Percentiles rank a stretch among this genome's conserved stretches.
These are phyloP conservation scores for Neurospora pannonica DNA, from an alignment of 495 filamentous ascomycete genomes.

Conservation along the genomic window DNA sequence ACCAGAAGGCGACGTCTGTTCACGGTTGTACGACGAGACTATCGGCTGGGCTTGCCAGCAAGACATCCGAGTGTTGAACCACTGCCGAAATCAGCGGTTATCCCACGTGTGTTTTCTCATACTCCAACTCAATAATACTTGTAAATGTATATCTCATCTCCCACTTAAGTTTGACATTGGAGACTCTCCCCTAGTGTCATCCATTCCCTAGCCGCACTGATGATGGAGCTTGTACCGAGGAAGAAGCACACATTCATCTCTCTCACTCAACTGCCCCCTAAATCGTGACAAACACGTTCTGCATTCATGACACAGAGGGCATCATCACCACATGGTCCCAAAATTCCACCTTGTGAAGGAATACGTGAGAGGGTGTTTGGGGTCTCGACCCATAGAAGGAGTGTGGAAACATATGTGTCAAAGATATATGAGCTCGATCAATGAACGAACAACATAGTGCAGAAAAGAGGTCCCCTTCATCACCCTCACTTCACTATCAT, in stretches of 20 bases:
- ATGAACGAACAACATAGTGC: not conserved
- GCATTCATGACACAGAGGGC: not conserved
- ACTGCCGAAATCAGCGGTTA: not conserved
- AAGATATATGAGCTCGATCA: too few species aligned
- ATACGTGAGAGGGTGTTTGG: not conserved
- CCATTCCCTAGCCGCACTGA: not conserved
- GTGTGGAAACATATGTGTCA: not conserved
- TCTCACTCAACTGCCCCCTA: not conserved
- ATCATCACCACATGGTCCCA: not conserved
- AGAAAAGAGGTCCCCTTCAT: not conserved
- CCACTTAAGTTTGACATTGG: not conserved
- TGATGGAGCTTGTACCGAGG: not conserved
- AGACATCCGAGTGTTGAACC: not conserved
- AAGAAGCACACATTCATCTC: not conserved
- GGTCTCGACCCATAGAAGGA: not conserved
- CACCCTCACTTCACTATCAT: not conserved
- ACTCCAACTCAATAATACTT: not conserved
- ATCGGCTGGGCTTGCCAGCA: not conserved
- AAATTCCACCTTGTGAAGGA: not conserved
- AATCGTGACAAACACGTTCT: not conserved
- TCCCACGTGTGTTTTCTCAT: not conserved
- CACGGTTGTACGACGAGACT: not conserved
- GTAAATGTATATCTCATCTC: not conserved
- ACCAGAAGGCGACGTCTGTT: not conserved
- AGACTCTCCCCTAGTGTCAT: not conserved